These are phyloP conservation scores for Pyricularia grisea DNA, from an alignment of 2,329 filamentous ascomycete species.

Conservation along the genomic window DNA sequence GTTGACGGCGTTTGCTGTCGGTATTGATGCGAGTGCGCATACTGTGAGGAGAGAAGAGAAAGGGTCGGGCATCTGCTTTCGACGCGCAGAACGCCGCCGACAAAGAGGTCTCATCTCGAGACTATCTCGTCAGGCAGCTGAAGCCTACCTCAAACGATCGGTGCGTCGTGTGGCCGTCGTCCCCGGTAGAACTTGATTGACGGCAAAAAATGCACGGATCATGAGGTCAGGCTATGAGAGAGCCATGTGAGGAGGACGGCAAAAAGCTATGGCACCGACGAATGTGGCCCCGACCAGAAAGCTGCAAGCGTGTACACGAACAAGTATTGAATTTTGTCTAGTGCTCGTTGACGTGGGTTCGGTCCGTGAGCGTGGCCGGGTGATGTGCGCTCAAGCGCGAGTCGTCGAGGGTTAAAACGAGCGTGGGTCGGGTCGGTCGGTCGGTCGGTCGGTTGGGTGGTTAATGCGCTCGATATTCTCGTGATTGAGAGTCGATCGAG, in stretches of 20 bases:
- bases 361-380: not conserved
- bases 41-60: conserved; percentile 23
- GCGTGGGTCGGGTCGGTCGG: not conserved
- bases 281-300: not conserved
- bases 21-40: conserved; percentile 28
- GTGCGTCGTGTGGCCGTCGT: not conserved
- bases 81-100: conserved; percentile 31
- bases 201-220: conserved; percentile 1
- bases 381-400: not conserved
- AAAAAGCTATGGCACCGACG: not conserved
- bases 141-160: conserved; percentile 1
- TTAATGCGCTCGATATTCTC: not conserved
- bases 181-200: not conserved
- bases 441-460: not conserved
- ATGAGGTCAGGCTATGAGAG: conserved; percentile 3
- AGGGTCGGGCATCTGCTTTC: conserved; percentile 16
- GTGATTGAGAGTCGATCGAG: not conserved
- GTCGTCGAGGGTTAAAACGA: not conserved
- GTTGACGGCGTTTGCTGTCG: conserved; percentile 35
- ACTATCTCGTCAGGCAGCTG: conserved; percentile 3
- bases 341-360: not conserved
- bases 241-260: not conserved
- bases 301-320: not conserved
- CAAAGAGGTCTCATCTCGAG: conserved; percentile 39
- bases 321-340: not conserved